These are phyloP conservation scores for Phytophthora brassicae DNA, from an alignment of 352 stramenopile genomes.

Conservation along the genomic window DNA sequence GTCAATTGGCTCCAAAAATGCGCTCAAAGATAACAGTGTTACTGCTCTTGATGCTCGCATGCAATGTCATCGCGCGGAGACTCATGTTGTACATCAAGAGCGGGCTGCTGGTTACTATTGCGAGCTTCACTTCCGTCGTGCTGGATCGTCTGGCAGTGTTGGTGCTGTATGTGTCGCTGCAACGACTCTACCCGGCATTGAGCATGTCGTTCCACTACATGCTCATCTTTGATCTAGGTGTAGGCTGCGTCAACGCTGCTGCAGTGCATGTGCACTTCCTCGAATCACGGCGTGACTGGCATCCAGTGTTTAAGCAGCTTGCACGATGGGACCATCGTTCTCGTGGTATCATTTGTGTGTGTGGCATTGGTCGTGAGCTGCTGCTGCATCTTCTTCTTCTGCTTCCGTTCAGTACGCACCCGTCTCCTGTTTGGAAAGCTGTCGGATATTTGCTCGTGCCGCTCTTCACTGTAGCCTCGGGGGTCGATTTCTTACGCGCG, in stretches of 20 bases:
- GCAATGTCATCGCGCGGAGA: constrained; percentile 58
- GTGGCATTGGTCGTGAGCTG: constrained; percentile 60
- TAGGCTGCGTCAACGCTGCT: constrained; percentile 52
- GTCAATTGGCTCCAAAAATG: constrained; percentile 21
- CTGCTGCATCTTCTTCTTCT: constrained; percentile 64
- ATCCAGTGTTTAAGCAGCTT: constrained; percentile 65
- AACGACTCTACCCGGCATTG: constrained; percentile 51
- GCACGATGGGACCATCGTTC: constrained; percentile 55
- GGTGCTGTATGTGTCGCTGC: constrained; percentile 60
- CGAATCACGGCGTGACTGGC: constrained; percentile 58
- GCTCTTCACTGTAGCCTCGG: constrained; percentile 56
- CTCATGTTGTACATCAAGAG: constrained; percentile 76
- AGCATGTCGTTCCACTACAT: constrained; percentile 44
- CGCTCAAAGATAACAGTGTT: constrained; percentile 44
- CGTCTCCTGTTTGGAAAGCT: constrained; percentile 32
- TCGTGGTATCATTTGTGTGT: constrained; percentile 41
- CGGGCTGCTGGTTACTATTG: constrained; percentile 65
- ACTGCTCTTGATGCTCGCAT: constrained; percentile 56
- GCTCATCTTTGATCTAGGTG: constrained; percentile 55
- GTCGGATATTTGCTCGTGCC: constrained; percentile 58
- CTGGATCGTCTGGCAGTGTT: constrained; percentile 67
- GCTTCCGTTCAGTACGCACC: constrained; percentile 42
- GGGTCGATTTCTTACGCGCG: constrained; percentile 57
- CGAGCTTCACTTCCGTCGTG: constrained; percentile 67
- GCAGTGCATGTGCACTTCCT: constrained; percentile 63